These are phyloP conservation scores for Ustilago bromivora DNA, from an alignment of 1,284 basidiomycete genomes.

Conservation along the genomic window DNA sequence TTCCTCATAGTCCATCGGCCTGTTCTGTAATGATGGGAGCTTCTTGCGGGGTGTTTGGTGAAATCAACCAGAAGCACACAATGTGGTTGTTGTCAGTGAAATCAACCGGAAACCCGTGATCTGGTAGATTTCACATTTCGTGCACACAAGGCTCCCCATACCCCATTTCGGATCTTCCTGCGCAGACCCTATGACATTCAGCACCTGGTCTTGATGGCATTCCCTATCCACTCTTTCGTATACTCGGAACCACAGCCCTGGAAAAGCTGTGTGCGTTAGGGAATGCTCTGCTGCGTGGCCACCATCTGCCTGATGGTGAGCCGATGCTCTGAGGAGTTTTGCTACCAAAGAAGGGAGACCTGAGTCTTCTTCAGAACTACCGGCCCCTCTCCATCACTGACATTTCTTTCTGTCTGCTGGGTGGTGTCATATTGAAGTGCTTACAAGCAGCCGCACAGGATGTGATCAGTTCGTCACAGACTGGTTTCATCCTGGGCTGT, in stretches of 20 bases:
- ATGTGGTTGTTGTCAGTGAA: too few relatives aligned
- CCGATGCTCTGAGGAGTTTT: not conserved
- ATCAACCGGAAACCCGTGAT: too few relatives aligned
- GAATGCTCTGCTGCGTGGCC: not conserved
- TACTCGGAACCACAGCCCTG: not conserved
- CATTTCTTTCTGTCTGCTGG: not conserved
- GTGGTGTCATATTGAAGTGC: not conserved
- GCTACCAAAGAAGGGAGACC: slow-evolving; percentile 3
- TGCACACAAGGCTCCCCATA: too few relatives aligned
- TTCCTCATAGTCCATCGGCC: too few relatives aligned
- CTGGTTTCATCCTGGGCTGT: not conserved
- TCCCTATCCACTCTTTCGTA: too few relatives aligned
- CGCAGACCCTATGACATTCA: too few relatives aligned
- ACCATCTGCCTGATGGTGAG: slow-evolving; percentile 1
- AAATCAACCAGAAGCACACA: too few relatives aligned
- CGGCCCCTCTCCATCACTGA: not conserved
- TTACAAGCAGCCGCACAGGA: not conserved
- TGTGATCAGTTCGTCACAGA: not conserved
- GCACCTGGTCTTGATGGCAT: too few relatives aligned
- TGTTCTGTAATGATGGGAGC: too few relatives aligned
- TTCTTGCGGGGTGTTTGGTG: too few relatives aligned
- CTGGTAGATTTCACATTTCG: too few relatives aligned
- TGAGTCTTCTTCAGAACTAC: not conserved
- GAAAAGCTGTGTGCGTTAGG: not conserved
- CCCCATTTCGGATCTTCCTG: too few relatives aligned